Conservation (phyloP, 2,329 filamentous ascomycete genomes). For the Paecilomyces sp. region DNA sequence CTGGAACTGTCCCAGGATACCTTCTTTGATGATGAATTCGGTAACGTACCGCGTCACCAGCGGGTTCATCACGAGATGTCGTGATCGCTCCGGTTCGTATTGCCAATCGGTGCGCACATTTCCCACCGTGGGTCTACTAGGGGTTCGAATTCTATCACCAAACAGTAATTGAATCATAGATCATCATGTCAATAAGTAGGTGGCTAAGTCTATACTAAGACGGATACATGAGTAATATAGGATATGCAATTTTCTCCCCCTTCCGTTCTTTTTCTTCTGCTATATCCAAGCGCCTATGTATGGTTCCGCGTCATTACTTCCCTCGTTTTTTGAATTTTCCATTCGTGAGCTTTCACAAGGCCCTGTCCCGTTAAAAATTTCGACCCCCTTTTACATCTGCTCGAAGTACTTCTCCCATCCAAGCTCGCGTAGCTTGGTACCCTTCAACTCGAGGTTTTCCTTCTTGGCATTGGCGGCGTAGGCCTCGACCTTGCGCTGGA, state of each 20-base stretch:
- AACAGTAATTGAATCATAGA: neutral
- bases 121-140: no score
- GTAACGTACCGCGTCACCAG: no score
- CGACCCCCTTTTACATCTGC: slow-evolving; percentile 26
- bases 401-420: slow-evolving; percentile 40
- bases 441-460: slow-evolving; percentile 38
- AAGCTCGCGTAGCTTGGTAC: slow-evolving; percentile 34
- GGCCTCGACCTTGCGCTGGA: slow-evolving; percentile 36
- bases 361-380: neutral
- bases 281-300: neutral
- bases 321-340: neutral
- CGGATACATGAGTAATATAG: no score
- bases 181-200: neutral
- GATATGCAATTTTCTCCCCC: no score
- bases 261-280: no score
- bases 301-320: neutral
- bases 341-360: neutral
- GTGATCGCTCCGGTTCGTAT: no score
- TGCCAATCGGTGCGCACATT: no score
- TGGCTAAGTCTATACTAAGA: neutral
- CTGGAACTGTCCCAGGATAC: no score
- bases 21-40: no score
- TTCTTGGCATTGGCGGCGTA: slow-evolving; percentile 35
- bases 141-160: neutral
- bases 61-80: no score